Evolutionary conservation across 805 yeast genomes (phyloP).

Genomic region (Wickerhamomyces subpelliculosus): DNA sequence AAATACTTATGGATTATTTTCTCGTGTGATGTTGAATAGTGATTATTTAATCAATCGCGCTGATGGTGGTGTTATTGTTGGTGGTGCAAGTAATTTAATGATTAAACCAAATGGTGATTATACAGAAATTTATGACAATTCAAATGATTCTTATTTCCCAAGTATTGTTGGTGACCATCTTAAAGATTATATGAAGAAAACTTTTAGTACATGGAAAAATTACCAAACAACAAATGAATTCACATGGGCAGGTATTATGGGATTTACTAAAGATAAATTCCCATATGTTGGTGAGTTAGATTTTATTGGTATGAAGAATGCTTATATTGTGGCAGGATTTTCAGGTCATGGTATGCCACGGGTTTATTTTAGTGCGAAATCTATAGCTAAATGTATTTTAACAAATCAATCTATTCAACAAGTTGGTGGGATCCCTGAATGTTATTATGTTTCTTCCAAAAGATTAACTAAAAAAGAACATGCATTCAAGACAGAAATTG

Average conservation of each 20-base stretch:
- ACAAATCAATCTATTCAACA: not conserved
- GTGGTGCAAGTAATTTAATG: slow-evolving; percentile 19
- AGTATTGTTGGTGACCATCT: slow-evolving; percentile 19
- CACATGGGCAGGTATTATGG: slow-evolving; percentile 43
- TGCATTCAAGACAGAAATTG: not conserved
- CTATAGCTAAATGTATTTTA: slow-evolving; percentile 25
- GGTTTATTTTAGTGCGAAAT: slow-evolving; percentile 33
- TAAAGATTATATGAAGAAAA: slow-evolving; percentile 23
- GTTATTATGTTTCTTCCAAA: not conserved
- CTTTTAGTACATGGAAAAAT: slow-evolving; percentile 28
- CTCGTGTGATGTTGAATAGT: slow-evolving; percentile 15
- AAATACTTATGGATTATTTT: slow-evolving; percentile 27
- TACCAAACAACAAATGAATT: slow-evolving; percentile 18
- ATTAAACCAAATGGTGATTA: slow-evolving; percentile 7
- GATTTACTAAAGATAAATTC: slow-evolving; percentile 32
- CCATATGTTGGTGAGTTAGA: slow-evolving; percentile 39
- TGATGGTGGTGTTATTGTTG: slow-evolving; percentile 32
- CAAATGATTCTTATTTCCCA: slow-evolving; percentile 29
- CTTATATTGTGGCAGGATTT: slow-evolving; percentile 40
- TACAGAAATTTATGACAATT: slow-evolving; percentile 20
- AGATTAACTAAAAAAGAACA: not conserved
- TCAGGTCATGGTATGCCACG: slow-evolving; percentile 49
- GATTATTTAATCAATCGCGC: slow-evolving; percentile 32
- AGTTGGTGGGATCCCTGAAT: not conserved
- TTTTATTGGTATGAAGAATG: slow-evolving; percentile 19